Evolutionary conservation across 805 yeast genomes (phyloP), one percentile per base, ranked within the genome.

Genomic region (Candida saitoana): DNA sequence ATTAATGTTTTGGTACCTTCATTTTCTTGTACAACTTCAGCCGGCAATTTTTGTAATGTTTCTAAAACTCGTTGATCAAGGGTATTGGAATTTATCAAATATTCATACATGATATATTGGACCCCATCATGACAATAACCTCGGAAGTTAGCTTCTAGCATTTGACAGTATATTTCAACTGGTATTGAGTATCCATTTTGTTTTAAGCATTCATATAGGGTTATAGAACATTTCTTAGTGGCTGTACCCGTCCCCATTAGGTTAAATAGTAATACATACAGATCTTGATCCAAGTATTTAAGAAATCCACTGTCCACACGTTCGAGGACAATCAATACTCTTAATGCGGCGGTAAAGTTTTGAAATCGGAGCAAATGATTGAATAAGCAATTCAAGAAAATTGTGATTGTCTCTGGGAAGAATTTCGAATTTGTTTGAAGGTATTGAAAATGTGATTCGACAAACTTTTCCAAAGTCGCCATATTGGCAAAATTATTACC

Each of bases 401-500:
- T 36, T 7, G 57, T 53, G 11, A 57, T 45, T 11, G 65, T 55
- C 33, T 49, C 44, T 2, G 22, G 6, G 5, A 46, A 40, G 27
- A 42, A 48, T 2, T 50, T 34, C 1, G 49, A 36, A 18, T 39
- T 34, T 5, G 32, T 17, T 17, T 40, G 33, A 12, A 57, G 38
- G 43, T 63, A 62, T 12, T 46, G 34, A 7, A 62, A 38, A 46
- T 65, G 68, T 3, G 44, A 40, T 4, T 27, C 22, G 1, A 62
- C 46, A 37, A 67, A 64, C 1, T 44, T 40, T 22, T 49, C 42
- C 17, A 69, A 45, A 0, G 51, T 52, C 2, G 44, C 44, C 20
- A 56, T 33, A 36, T 69, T 65, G 9, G 67, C 59, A 27, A 69
- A 46, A 11, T 61, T 51, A 40, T 62, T 64, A 1, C 74, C 74